Evolutionary conservation across 2,329 filamentous ascomycete genomes (phyloP), one percentile per base, ranked within the genome.

Genomic region (Sphaerostilbella broomeana): DNA sequence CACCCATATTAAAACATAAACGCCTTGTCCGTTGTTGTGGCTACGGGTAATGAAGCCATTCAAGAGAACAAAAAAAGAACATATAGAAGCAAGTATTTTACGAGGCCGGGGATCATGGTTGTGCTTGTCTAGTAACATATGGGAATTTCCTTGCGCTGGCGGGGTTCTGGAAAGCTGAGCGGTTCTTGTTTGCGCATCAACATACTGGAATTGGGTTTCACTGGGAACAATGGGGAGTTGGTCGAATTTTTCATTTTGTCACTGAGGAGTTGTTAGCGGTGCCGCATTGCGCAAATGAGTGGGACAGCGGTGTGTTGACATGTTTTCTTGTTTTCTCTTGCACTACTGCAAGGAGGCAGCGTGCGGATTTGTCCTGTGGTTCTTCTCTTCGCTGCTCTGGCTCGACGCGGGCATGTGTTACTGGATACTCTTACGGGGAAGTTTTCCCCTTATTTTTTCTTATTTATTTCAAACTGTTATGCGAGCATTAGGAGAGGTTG

Each of bases 11-110:
- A 37, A 41, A 44, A 30, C 34, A 41, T 38, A 56, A 57, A 54
- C 54, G 53, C 52, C 55, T 57, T 57, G 50, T 49, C 45, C 40
- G 35, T 43, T 53, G 49, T 55, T 43, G 45, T 46, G 53, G 52
- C 49, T 34, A 53, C 51, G 71, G 62, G 68, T 67, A 57, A 71
- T 53, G 61, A 72, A 68, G 68, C 64, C 58, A 62, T 61, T n/a
- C 59, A 62, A 58, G 50, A 55, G 45, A 32, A 36, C 32, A 15
- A 55, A 58, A 58, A 56, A 57, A 54, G 54, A 62, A 47, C 51
- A 69, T 70, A 72, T 74, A 73, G 70, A 44, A 54, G 49, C 52
- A 53, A 49, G 52, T 57, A 41, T 52, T 50, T 53, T 56, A 54
- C 51, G 51, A 52, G 46, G 55, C 35, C 47, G 57, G 54, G 48